A percentile compares a stretch with the other conserved stretches of the same genome.
These are phyloP conservation scores for Trichoderma arundinaceum DNA, from an alignment of 2,329 filamentous ascomycete genomes.

Conservation along the genomic window DNA sequence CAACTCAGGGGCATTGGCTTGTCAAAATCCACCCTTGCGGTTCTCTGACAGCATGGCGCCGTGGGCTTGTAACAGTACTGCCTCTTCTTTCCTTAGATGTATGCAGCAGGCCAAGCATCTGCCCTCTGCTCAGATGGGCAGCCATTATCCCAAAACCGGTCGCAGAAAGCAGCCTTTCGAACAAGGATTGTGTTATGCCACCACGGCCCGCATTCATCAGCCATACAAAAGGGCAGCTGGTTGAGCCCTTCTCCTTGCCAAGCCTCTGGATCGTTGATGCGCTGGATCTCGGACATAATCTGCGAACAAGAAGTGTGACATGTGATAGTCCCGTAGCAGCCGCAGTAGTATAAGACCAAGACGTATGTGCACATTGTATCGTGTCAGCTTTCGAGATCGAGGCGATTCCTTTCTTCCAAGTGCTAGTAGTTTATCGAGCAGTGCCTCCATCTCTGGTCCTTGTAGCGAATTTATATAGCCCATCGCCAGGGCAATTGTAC, in stretches of 20 bases:
- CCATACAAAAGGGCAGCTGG: constrained; percentile 38
- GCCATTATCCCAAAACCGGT: constrained; percentile 22
- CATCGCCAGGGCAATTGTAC: background rate
- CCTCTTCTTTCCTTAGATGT: too few relatives aligned
- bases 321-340: constrained; percentile 38
- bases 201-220: constrained; percentile 37
- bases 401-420: background rate
- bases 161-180: constrained; percentile 23
- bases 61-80: too few relatives aligned
- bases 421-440: background rate
- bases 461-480: constrained; percentile 1
- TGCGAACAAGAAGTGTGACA: constrained; percentile 37
- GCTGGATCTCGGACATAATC: constrained; percentile 38
- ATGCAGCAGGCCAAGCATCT: background rate
- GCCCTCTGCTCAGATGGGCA: constrained; percentile 19
- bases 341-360: constrained; percentile 39
- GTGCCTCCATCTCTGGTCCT: constrained; percentile 5
- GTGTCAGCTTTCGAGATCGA: constrained; percentile 1
- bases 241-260: constrained; percentile 36
- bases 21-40: too few relatives aligned
- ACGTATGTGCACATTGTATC: constrained; percentile 41
- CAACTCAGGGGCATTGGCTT: too few relatives aligned
- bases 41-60: too few relatives aligned
- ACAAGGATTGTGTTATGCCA: constrained; percentile 34
- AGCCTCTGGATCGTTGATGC: constrained; percentile 40